Evolutionary conservation across 306 rosid species (phyloP).

Genomic region (Gleditsia sinensis): DNA sequence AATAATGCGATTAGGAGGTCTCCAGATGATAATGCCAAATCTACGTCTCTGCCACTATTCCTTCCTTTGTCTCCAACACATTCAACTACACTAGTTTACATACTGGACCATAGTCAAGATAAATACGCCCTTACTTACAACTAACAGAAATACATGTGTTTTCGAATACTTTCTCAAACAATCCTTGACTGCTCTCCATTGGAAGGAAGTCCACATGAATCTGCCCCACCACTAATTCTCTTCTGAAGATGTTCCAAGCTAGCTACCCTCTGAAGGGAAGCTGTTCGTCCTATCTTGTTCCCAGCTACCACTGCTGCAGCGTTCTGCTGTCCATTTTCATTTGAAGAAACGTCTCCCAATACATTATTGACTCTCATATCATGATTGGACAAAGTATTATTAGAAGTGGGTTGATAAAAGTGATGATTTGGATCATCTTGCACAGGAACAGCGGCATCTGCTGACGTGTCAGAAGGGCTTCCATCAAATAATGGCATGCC

Average conservation of each 20-base stretch:
- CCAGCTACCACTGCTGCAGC: slow-evolving; percentile 41
- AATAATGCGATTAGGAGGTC: neutral
- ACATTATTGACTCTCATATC: slow-evolving; percentile 46
- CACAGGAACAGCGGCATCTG: slow-evolving; percentile 64
- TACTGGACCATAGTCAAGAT: slow-evolving; percentile 29
- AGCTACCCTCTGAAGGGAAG: slow-evolving; percentile 80
- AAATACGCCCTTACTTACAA: slow-evolving; percentile 38
- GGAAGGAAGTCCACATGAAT: slow-evolving; percentile 42
- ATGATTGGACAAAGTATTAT: slow-evolving; percentile 41
- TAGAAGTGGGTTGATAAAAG: slow-evolving; percentile 51
- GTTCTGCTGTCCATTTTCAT: slow-evolving; percentile 53
- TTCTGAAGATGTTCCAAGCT: slow-evolving; percentile 97
- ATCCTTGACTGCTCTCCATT: slow-evolving; percentile 49
- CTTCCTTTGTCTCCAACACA: neutral
- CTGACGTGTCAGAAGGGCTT: slow-evolving; percentile 79
- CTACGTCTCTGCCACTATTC: neutral
- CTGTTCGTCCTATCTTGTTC: slow-evolving; percentile 56
- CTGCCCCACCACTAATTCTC: slow-evolving; percentile 64
- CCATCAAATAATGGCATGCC: slow-evolving; percentile 60
- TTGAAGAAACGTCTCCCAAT: slow-evolving; percentile 47
- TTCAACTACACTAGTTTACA: slow-evolving; percentile 1
- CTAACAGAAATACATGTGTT: slow-evolving; percentile 23
- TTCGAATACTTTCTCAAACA: slow-evolving; percentile 19
- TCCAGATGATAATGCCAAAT: neutral
- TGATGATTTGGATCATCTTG: slow-evolving; percentile 63